Evolutionary conservation across 148 eudicot species (phyloP).

Genomic region (Fagopyrum homotropicum): DNA sequence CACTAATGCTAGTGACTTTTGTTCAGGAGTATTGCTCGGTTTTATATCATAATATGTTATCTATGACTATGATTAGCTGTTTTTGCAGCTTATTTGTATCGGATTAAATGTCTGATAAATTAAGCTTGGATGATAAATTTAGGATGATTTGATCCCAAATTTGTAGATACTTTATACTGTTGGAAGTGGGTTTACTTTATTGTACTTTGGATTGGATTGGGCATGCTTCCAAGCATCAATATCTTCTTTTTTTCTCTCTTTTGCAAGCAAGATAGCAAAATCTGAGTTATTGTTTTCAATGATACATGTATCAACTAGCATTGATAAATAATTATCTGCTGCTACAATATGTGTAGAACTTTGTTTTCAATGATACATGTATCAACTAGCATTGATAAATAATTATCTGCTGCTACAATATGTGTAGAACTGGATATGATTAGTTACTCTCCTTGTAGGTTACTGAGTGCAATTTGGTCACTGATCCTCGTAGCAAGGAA

Average conservation of each 20-base stretch:
- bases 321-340: not conserved
- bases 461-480: conserved; percentile 50
- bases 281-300: not conserved
- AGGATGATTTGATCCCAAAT: not conserved
- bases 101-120: not conserved
- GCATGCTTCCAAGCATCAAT: not conserved
- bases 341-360: not conserved
- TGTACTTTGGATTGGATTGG: not conserved
- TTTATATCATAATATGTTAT: not conserved
- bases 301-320: not conserved
- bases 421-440: not conserved
- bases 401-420: not conserved
- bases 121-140: not conserved
- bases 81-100: not conserved
- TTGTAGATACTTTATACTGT: not conserved
- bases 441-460: conserved; percentile 34
- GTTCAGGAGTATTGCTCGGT: not conserved
- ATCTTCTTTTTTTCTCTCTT: not conserved
- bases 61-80: not conserved
- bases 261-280: not conserved
- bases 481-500: conserved; percentile 65
- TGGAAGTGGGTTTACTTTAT: not conserved
- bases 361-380: not conserved
- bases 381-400: not conserved
- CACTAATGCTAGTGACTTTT: not conserved